Evolutionary conservation across 2,329 filamentous ascomycete species (phyloP), one percentile per base, ranked within the genome.

Genomic region (Mariannaea elegans): DNA sequence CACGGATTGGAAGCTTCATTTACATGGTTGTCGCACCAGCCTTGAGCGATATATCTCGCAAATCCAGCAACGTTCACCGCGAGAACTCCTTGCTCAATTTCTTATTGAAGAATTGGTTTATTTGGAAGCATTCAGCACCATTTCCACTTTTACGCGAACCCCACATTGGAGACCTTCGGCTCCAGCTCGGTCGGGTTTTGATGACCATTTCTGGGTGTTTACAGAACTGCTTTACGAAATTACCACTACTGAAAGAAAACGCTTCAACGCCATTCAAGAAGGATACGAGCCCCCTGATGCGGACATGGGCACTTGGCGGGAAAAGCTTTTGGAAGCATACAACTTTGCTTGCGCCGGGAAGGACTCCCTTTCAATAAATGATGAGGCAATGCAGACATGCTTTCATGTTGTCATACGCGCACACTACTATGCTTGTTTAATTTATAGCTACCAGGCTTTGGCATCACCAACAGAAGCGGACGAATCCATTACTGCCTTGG

Each of bases 361-460:
- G 5, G 9, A 27, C 9, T 9, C 24, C 6, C 5, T 42, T 18
- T 42, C 39, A 3, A 9, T 23, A 14, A 36, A 34, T 16, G 31
- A 61, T 6, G 42, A 42, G 3, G 52, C 31, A 1, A 29, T 60
- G 18, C 56, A 56, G n/a, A 24, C 48, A 5, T 59, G 42, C 27
- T 65, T 68, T n/a, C 45, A 66, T 7, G 60, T 60, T 1, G 49
- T 66, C 2, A 47, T 63, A 2, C 56, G 58, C 3, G 60, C 63
- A 7, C 60, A 68, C n/a, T 65, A 65, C 31, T 51, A 63, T 34
- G 60, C 65, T 10, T 63, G 51, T 8, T 54, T 68, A 1, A 58
- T 68, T 14, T 68, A 68, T 44, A 61, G 60, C 39, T 66, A 65
- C 19, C 64, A 68, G 31, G 58, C 64, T 5, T 62, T 68, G n/a